These are phyloP conservation scores for Aspergillus sp. DNA, from an alignment of 2,329 filamentous ascomycete genomes.

Conservation along the genomic window DNA sequence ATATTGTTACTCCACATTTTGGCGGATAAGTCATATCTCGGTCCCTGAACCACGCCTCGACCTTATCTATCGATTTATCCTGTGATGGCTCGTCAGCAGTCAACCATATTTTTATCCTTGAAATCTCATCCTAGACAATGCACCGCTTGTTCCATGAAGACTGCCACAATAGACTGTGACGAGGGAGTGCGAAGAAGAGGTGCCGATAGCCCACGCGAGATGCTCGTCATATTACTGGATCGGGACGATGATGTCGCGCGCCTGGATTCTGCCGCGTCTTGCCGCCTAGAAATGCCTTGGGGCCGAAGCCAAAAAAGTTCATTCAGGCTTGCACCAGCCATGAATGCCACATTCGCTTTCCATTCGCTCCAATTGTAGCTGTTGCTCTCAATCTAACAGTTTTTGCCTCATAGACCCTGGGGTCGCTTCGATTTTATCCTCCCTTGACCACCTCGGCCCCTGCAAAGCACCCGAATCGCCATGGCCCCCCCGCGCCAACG, in stretches of 20 bases:
- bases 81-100: not conserved
- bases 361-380: slow-evolving; percentile 13
- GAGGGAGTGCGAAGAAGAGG: not conserved
- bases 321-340: slow-evolving; percentile 15
- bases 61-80: not conserved
- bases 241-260: slow-evolving; percentile 30
- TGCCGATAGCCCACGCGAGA: not conserved
- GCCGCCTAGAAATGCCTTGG: slow-evolving; percentile 30
- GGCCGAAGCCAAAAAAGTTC: slow-evolving; percentile 26
- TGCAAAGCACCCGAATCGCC: slow-evolving; percentile 19
- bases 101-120: not conserved
- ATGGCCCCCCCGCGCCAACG: slow-evolving; percentile 55
- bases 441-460: slow-evolving; percentile 8
- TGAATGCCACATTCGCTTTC: slow-evolving; percentile 7
- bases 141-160: not conserved
- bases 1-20: slow-evolving; percentile 7
- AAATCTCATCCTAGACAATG: not conserved
- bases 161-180: not conserved
- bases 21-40: slow-evolving; percentile 4
- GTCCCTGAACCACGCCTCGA: slow-evolving; percentile 2
- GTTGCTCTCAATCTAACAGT: not conserved
- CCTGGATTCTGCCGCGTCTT: slow-evolving; percentile 37
- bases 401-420: not conserved
- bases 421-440: not conserved
- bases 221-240: slow-evolving; percentile 25